A percentile compares a stretch with the other conserved stretches of the same genome.
Conservation (phyloP, 2,329 filamentous ascomycete species). For the Cordyceps cicadae region DNA sequence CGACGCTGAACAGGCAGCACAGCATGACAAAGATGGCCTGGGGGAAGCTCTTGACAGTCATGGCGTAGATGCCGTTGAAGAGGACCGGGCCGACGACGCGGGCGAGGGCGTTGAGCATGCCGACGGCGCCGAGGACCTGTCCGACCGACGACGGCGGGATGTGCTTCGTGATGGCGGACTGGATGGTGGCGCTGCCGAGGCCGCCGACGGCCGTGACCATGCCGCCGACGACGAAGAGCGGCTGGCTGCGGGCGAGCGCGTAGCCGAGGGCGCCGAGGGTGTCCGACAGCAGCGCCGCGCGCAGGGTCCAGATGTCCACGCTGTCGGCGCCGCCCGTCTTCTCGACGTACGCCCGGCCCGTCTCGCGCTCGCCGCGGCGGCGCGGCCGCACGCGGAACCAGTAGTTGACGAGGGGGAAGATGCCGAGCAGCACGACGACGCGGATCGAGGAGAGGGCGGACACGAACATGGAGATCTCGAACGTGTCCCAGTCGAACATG, state of each 20-base stretch:
- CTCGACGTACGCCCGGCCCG: conserved; percentile 30
- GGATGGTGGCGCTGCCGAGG: conserved; percentile 75
- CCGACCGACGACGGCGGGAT: conserved; percentile 75
- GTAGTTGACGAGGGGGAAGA: conserved; percentile 72
- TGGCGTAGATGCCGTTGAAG: conserved; percentile 80
- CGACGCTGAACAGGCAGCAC: conserved; percentile 54
- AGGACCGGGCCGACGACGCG: conserved; percentile 70
- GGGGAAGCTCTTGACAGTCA: conserved; percentile 68
- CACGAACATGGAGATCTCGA: conserved; percentile 73
- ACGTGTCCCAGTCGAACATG: conserved; percentile 73
- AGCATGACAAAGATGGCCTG: conserved; percentile 79
- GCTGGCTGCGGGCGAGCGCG: conserved; percentile 51
- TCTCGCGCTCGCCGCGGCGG: conserved; percentile 30
- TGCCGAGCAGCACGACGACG: conserved; percentile 63
- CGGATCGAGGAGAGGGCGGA: conserved; percentile 71
- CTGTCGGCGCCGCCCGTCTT: conserved; percentile 62
- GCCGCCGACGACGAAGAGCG: conserved; percentile 63
- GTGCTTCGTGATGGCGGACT: conserved; percentile 82
- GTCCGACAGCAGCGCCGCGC: conserved; percentile 67
- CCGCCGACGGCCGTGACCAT: conserved; percentile 70
- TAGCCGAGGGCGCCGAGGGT: conserved; percentile 70
- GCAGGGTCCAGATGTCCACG: conserved; percentile 71
- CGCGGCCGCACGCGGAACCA: conserved; percentile 55
- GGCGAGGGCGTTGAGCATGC: conserved; percentile 74
- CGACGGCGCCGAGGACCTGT: conserved; percentile 79